phyloP scores from a whole-genome alignment of 805 yeast genomes.

The Priceomyces haplophilus region DNA sequence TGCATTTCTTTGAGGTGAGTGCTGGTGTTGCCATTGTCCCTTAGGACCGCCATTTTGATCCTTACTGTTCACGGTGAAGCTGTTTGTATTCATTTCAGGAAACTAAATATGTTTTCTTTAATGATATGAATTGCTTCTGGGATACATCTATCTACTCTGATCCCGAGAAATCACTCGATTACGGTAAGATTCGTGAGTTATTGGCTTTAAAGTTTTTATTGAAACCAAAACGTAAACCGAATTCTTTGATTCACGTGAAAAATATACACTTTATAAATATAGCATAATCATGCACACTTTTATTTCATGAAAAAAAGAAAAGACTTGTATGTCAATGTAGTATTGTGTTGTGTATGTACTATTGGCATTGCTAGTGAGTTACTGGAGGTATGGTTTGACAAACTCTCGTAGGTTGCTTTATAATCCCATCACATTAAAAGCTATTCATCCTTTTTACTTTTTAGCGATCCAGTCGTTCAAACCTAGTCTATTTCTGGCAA shows the following conservation, averaged over 20 bases:
- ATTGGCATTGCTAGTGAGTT: no score
- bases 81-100: not conserved
- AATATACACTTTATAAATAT: no score
- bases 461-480: conserved; percentile 80
- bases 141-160: not conserved
- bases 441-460: not conserved
- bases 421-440: not conserved
- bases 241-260: not conserved
- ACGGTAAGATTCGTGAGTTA: not conserved
- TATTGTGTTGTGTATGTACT: no score
- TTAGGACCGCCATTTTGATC: conserved; percentile 3
- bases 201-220: not conserved
- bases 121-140: not conserved
- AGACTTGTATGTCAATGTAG: no score
- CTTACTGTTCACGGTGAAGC: not conserved
- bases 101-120: not conserved
- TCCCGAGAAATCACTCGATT: not conserved
- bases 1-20: conserved; percentile 9
- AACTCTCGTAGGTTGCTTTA: no score
- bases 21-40: conserved; percentile 14
- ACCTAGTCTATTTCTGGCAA: conserved; percentile 86
- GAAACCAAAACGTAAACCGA: not conserved
- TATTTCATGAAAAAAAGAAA: no score
- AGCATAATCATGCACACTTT: no score
- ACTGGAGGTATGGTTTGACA: no score